Evolutionary conservation across 148 eudicot genomes (phyloP).

Genomic region (Salicornia ramosissima): DNA sequence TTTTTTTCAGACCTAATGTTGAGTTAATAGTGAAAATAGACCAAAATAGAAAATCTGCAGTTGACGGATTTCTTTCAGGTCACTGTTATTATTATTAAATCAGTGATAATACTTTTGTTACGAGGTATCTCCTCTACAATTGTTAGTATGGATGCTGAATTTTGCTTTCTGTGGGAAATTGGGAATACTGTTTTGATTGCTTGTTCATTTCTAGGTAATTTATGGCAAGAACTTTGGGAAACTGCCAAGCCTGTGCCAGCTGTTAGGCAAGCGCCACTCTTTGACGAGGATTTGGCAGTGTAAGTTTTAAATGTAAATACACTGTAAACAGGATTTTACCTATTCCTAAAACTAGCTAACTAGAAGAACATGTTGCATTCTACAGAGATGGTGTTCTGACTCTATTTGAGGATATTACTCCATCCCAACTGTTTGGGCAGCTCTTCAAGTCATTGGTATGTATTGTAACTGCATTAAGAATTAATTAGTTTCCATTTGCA

Average conservation of each 20-base stretch:
- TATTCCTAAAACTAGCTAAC: slow-evolving; percentile 18
- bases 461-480: slow-evolving; percentile 4
- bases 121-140: neutral
- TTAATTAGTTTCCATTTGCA: neutral
- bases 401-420: slow-evolving; percentile 58
- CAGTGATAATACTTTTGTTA: neutral
- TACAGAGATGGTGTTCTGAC: slow-evolving; percentile 79
- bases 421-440: slow-evolving; percentile 72
- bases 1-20: neutral
- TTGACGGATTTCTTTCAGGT: neutral
- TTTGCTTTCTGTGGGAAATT: neutral
- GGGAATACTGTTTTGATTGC: neutral
- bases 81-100: neutral
- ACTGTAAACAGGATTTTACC: neutral
- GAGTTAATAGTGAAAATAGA: neutral
- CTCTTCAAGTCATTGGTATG: slow-evolving; percentile 79
- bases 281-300: slow-evolving; percentile 92
- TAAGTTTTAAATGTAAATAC: slow-evolving; percentile 32
- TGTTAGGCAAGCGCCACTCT: slow-evolving; percentile 83
- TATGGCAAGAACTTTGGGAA: slow-evolving; percentile 98
- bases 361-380: slow-evolving; percentile 15
- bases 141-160: neutral
- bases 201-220: slow-evolving; percentile 53
- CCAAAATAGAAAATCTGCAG: neutral
- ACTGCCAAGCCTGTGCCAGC: slow-evolving; percentile 91